phyloP scores from a whole-genome alignment of 2,329 filamentous ascomycete genomes.

The Xylariaceae sp. region DNA sequence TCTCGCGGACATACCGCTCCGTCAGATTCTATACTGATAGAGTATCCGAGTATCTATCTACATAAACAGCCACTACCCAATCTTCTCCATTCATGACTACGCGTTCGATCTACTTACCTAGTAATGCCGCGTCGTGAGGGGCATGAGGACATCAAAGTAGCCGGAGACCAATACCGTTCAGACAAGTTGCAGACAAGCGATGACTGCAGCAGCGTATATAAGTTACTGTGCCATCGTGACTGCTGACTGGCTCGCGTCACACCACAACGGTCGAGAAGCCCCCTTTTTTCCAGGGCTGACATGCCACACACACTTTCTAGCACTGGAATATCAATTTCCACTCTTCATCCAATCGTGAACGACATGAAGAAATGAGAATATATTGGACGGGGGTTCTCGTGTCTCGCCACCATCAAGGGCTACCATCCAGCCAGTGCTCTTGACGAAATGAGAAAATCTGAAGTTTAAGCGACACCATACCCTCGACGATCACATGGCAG shows the following conservation, averaged over 20 bases:
- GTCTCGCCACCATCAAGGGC: background rate
- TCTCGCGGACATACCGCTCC: too few species aligned
- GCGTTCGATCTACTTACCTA: too few species aligned
- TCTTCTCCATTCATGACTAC: too few species aligned
- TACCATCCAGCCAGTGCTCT: too few species aligned
- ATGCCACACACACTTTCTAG: background rate
- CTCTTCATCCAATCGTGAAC: background rate
- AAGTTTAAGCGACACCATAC: too few species aligned
- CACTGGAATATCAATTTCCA: conserved; percentile 2
- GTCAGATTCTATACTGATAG: too few species aligned
- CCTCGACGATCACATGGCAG: too few species aligned
- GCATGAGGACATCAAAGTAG: background rate
- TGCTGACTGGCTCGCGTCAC: conserved; percentile 8
- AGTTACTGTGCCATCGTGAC: background rate
- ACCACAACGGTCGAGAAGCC: conserved; percentile 11
- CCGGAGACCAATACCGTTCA: conserved; percentile 24
- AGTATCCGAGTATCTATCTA: too few species aligned
- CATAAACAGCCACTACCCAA: too few species aligned
- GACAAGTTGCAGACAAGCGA: conserved; percentile 25
- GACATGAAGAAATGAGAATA: background rate
- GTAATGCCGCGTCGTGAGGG: too few species aligned
- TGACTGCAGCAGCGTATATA: conserved; percentile 8
- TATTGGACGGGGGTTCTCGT: background rate
- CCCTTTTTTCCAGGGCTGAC: background rate
- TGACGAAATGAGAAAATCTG: too few species aligned